These are phyloP conservation scores for Scalesia atractyloides DNA, from an alignment of 129 eudicot genomes.

Conservation along the genomic window DNA sequence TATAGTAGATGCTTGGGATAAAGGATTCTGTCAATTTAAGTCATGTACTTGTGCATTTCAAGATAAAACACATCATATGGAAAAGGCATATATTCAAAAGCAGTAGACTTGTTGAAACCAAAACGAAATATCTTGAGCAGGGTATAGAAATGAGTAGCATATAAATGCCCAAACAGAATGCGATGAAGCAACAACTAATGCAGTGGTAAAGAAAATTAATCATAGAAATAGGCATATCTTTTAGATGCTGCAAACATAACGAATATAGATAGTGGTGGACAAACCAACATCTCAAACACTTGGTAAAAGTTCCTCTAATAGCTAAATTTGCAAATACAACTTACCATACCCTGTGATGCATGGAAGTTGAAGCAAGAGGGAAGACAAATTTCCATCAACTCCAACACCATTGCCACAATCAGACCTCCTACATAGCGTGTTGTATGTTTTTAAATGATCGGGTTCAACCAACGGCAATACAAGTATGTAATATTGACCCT, in stretches of 20 bases:
- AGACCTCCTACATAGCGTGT: conserved; percentile 57
- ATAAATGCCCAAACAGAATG: conserved; percentile 6
- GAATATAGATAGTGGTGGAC: neutral
- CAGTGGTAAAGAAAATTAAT: neutral
- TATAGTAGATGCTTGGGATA: neutral
- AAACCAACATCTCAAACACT: conserved; percentile 2
- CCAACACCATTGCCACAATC: conserved; percentile 89
- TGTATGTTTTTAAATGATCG: conserved; percentile 63
- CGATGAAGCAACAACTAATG: conserved; percentile 2
- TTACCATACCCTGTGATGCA: conserved; percentile 99
- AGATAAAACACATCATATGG: neutral
- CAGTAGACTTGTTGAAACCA: neutral
- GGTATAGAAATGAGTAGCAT: conserved; percentile 3
- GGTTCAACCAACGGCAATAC: conserved; percentile 91
- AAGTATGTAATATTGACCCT: conserved; percentile 67
- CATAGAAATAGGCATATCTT: neutral
- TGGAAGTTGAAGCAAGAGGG: conserved; percentile 88
- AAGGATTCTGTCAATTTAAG: neutral
- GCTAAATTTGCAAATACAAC: conserved; percentile 34
- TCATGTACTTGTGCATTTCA: neutral
- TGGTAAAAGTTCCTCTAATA: neutral
- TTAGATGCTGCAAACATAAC: conserved; percentile 13
- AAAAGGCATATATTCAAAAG: neutral
- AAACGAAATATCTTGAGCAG: neutral
- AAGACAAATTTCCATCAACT: conserved; percentile 78